These are phyloP conservation scores for Lodderomyces orthopsilosis DNA, from an alignment of 1,139 yeast species.

Conservation along the genomic window DNA sequence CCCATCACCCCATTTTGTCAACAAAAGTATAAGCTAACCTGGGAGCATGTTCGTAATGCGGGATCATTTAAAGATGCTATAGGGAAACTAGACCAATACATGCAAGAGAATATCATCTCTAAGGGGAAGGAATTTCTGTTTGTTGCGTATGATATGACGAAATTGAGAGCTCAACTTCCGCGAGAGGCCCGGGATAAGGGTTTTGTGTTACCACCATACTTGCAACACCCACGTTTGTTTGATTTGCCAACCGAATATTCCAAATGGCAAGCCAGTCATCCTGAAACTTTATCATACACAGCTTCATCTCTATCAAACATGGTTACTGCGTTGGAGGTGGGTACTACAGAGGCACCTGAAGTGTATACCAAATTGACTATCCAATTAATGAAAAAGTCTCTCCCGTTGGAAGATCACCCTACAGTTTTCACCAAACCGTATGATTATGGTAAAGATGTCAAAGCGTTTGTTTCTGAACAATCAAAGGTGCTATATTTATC, in stretches of 20 bases:
- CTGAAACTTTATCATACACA: constrained; percentile 56
- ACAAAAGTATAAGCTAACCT: constrained; percentile 49
- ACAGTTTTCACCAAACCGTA: constrained; percentile 68
- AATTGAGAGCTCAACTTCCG: constrained; percentile 71
- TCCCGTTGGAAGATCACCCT: constrained; percentile 51
- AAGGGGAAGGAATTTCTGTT: constrained; percentile 58
- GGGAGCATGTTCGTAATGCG: constrained; percentile 61
- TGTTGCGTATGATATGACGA: constrained; percentile 66
- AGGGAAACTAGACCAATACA: constrained; percentile 45
- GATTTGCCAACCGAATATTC: constrained; percentile 72
- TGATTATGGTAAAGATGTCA: constrained; percentile 69
- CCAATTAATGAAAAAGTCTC: constrained; percentile 53
- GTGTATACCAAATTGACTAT: constrained; percentile 43
- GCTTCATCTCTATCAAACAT: constrained; percentile 51
- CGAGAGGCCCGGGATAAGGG: constrained; percentile 80
- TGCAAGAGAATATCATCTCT: constrained; percentile 43
- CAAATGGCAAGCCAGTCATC: constrained; percentile 59
- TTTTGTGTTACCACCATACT: constrained; percentile 66
- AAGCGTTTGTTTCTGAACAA: constrained; percentile 65
- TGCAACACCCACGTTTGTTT: constrained; percentile 74
- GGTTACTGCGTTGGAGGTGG: constrained; percentile 59
- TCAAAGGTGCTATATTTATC: constrained; percentile 77
- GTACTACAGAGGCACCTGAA: constrained; percentile 13
- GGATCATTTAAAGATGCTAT: constrained; percentile 63
- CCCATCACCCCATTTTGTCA: constrained; percentile 67